phyloP scores from a whole-genome alignment of 2,329 filamentous ascomycete species.

The Trichoderma brevicompactum region DNA sequence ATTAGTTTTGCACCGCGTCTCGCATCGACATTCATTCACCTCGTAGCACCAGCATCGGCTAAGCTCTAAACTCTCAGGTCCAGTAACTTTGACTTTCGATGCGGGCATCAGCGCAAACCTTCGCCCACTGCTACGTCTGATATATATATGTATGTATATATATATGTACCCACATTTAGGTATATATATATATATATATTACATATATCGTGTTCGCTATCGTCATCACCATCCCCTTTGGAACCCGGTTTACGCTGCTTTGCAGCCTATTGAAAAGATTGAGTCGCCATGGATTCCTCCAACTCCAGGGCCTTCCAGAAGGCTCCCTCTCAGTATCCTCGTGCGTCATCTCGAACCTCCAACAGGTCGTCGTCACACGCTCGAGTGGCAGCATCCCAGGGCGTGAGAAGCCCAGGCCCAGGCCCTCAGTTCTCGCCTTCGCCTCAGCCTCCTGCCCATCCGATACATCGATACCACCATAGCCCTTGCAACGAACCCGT shows the following conservation, averaged over 20 bases:
- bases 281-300: constrained; percentile 40
- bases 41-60: constrained; percentile 7
- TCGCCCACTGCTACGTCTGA: background rate
- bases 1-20: constrained; percentile 5
- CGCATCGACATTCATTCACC: background rate
- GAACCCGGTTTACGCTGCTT: too few relatives aligned
- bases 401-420: constrained; percentile 49
- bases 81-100: constrained; percentile 18
- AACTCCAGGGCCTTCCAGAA: constrained; percentile 35
- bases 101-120: constrained; percentile 27
- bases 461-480: constrained; percentile 46
- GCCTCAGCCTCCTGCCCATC: constrained; percentile 43
- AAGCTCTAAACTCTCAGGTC: constrained; percentile 7
- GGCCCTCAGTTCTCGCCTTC: constrained; percentile 47
- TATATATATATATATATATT: background rate
- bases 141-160: background rate
- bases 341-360: constrained; percentile 53
- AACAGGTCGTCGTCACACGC: constrained; percentile 49
- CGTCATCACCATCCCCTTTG: background rate
- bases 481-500: constrained; percentile 43
- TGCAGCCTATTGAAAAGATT: too few relatives aligned
- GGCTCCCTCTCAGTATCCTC: constrained; percentile 43
- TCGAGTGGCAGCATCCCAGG: constrained; percentile 46
- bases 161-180: background rate
- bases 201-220: background rate